phyloP scores from a whole-genome alignment of 306 rosid genomes.

The Canavalia gladiata region DNA sequence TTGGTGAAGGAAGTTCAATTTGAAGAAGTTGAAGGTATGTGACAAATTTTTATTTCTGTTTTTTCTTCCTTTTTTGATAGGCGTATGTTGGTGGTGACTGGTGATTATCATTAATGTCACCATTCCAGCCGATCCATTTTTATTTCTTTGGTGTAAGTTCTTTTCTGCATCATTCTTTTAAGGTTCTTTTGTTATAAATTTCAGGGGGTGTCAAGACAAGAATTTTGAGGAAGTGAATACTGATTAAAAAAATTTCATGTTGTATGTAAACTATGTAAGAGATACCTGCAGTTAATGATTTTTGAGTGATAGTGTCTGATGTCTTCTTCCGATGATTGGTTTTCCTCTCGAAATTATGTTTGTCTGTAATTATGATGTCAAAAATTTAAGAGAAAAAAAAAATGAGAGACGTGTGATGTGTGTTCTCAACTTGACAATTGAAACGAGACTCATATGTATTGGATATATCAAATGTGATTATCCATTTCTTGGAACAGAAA shows the following conservation, averaged over 20 bases:
- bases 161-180: constrained; percentile 17
- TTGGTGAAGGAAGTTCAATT: constrained; percentile 72
- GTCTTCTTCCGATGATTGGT: constrained; percentile 19
- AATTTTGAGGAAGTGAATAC: constrained; percentile 61
- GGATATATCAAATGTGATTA: constrained; percentile 30
- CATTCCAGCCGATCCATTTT: neutral
- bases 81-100: neutral
- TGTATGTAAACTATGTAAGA: constrained; percentile 31
- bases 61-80: neutral
- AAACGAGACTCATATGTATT: constrained; percentile 21
- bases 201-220: constrained; percentile 80
- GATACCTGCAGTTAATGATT: constrained; percentile 31
- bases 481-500: neutral
- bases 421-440: neutral
- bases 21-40: constrained; percentile 82
- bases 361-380: constrained; percentile 41
- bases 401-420: constrained; percentile 16
- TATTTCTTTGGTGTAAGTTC: constrained; percentile 19
- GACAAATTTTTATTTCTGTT: neutral
- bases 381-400: neutral
- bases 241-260: constrained; percentile 10
- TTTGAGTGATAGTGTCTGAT: constrained; percentile 21
- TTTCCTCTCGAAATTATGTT: neutral
- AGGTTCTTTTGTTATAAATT: constrained; percentile 33
- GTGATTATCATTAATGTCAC: constrained; percentile 9